These are phyloP conservation scores for Penicillium expansum DNA, from an alignment of 2,329 filamentous ascomycete species.

Conservation along the genomic window DNA sequence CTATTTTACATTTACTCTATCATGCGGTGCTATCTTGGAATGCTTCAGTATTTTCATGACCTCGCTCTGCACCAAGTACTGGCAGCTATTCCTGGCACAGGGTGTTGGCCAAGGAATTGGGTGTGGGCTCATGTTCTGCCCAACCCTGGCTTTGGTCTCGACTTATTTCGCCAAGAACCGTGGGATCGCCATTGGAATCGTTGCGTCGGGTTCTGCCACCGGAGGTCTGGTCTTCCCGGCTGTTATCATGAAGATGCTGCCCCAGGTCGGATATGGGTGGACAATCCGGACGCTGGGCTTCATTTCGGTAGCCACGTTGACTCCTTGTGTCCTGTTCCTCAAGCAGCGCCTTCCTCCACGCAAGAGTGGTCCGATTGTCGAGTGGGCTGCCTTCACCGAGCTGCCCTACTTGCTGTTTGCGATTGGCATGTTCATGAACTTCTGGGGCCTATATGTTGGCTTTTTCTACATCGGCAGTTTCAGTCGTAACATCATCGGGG, in stretches of 20 bases:
- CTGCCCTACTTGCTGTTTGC: constrained; percentile 46
- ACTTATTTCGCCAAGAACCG: constrained; percentile 63
- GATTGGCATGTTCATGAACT: constrained; percentile 46
- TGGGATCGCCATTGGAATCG: constrained; percentile 59
- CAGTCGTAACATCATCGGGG: constrained; percentile 39
- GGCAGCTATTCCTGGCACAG: constrained; percentile 52
- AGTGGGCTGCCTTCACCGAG: constrained; percentile 53
- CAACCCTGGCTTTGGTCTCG: constrained; percentile 54
- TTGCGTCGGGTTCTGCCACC: constrained; percentile 58
- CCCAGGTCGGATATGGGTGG: constrained; percentile 62
- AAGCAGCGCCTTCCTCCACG: constrained; percentile 51
- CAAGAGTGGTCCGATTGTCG: constrained; percentile 52
- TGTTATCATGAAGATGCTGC: constrained; percentile 56
- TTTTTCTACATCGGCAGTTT: constrained; percentile 51
- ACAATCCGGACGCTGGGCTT: constrained; percentile 62
- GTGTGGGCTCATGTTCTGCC: constrained; percentile 54
- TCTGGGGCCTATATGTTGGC: constrained; percentile 55
- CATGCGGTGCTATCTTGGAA: constrained; percentile 45
- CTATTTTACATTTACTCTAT: constrained; percentile 47
- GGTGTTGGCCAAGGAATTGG: constrained; percentile 59
- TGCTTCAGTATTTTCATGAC: constrained; percentile 54
- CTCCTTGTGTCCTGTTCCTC: constrained; percentile 45
- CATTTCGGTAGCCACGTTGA: constrained; percentile 52
- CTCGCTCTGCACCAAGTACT: constrained; percentile 48
- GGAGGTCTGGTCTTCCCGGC: constrained; percentile 65